These are phyloP conservation scores for Ophiostoma piceae DNA, from an alignment of 2,329 filamentous ascomycete species.

Conservation along the genomic window DNA sequence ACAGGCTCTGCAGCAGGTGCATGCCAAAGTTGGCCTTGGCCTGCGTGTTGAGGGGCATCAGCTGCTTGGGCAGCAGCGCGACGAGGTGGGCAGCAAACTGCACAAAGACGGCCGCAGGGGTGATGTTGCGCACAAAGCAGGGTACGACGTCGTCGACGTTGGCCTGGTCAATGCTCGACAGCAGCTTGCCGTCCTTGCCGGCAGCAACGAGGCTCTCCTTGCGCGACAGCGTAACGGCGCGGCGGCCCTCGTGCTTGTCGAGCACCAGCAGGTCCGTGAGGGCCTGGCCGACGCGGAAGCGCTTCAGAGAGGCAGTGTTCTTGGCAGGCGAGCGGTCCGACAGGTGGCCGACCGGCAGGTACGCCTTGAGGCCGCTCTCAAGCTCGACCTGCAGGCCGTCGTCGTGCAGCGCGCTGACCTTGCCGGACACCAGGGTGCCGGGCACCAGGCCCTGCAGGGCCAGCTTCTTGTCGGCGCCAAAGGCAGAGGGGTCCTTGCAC, in stretches of 20 bases:
- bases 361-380: slow-evolving; percentile 67
- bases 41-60: slow-evolving; percentile 57
- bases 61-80: slow-evolving; percentile 73
- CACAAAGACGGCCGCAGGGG: slow-evolving; percentile 75
- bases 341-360: slow-evolving; percentile 71
- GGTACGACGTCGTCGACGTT: slow-evolving; percentile 62
- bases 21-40: slow-evolving; percentile 66
- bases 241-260: slow-evolving; percentile 75
- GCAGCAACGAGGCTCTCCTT: slow-evolving; percentile 79
- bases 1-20: slow-evolving; percentile 68
- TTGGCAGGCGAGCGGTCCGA: slow-evolving; percentile 80
- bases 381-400: slow-evolving; percentile 75
- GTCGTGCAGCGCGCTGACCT: slow-evolving; percentile 73
- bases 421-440: slow-evolving; percentile 70
- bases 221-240: slow-evolving; percentile 69
- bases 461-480: slow-evolving; percentile 68
- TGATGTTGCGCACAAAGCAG: slow-evolving; percentile 83
- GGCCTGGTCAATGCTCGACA: slow-evolving; percentile 67
- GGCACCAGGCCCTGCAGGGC: slow-evolving; percentile 68
- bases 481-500: slow-evolving; percentile 80
- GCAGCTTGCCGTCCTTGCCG: slow-evolving; percentile 63
- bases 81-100: slow-evolving; percentile 74
- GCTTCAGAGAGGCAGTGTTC: slow-evolving; percentile 69
- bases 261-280: slow-evolving; percentile 77
- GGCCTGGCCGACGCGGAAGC: slow-evolving; percentile 77